Evolutionary conservation across 1,284 basidiomycete genomes (phyloP).

Genomic region (Pascua sp.): DNA sequence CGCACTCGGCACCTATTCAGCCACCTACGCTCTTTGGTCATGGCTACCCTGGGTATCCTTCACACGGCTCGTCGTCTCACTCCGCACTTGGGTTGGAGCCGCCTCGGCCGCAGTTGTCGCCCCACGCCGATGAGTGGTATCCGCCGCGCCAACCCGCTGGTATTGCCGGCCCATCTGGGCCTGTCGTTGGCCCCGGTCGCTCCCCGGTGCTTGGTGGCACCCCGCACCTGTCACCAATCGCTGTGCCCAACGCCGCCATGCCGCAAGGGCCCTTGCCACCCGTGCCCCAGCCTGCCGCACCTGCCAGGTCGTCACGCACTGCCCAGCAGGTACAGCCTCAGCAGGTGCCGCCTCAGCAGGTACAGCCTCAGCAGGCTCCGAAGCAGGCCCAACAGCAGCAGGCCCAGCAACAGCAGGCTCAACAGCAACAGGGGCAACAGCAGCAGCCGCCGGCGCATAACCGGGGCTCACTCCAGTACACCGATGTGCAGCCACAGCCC

Average conservation of each 20-base stretch:
- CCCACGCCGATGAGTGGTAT: too few relatives aligned
- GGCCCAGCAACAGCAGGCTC: not conserved
- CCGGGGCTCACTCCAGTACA: not conserved
- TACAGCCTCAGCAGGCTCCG: not conserved
- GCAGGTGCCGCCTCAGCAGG: not conserved
- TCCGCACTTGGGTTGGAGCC: too few relatives aligned
- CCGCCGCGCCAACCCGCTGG: too few relatives aligned
- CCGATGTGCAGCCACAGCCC: constrained; percentile 8
- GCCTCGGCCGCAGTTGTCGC: too few relatives aligned
- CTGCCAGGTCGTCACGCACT: not conserved
- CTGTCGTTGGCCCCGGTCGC: too few relatives aligned
- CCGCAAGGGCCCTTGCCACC: not conserved
- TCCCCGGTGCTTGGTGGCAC: too few relatives aligned
- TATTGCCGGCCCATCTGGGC: too few relatives aligned
- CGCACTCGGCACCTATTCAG: too few relatives aligned
- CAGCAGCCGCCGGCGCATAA: not conserved
- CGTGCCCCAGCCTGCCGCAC: not conserved
- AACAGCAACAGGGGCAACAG: not conserved
- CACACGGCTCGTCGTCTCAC: too few relatives aligned
- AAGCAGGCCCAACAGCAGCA: not conserved
- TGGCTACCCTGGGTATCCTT: too few relatives aligned
- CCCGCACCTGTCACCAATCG: not conserved
- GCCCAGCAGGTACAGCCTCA: not conserved
- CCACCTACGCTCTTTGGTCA: too few relatives aligned
- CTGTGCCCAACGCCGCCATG: not conserved